Evolutionary conservation across 345 rosid genomes (phyloP).

Genomic region (Eucalyptus grandis): DNA sequence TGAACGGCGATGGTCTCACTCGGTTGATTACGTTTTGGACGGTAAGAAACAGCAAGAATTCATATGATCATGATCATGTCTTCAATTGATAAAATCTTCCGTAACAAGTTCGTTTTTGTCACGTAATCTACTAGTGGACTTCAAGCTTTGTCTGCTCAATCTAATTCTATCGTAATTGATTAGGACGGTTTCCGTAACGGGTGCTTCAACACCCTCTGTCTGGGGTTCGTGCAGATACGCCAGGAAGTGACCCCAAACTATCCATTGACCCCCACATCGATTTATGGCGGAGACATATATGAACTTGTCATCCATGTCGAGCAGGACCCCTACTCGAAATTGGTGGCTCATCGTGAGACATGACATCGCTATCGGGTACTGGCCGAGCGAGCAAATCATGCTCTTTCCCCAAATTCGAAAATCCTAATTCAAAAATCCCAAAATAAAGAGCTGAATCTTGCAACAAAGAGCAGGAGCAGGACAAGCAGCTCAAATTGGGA

Average conservation of each 20-base stretch:
- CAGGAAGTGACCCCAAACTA: background rate
- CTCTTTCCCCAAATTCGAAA: no score
- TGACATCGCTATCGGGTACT: background rate
- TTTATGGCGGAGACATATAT: background rate
- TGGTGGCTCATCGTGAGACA: background rate
- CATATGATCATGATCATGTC: background rate
- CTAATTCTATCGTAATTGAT: background rate
- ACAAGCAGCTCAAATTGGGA: no score
- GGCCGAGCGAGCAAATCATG: background rate
- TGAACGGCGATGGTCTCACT: background rate
- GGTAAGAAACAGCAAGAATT: background rate
- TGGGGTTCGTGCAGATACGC: background rate
- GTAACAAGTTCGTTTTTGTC: background rate
- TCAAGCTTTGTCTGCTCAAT: background rate
- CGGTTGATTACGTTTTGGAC: background rate
- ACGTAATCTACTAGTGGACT: background rate
- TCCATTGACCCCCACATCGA: background rate
- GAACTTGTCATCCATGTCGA: background rate
- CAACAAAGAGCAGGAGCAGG: no score
- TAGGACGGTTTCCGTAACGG: background rate
- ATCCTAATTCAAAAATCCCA: background rate
- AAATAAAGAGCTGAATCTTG: background rate
- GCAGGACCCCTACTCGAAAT: background rate
- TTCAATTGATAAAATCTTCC: background rate
- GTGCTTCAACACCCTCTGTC: background rate